phyloP scores from a whole-genome alignment of 139 green algal genomes.

The Chlorella sp. region DNA sequence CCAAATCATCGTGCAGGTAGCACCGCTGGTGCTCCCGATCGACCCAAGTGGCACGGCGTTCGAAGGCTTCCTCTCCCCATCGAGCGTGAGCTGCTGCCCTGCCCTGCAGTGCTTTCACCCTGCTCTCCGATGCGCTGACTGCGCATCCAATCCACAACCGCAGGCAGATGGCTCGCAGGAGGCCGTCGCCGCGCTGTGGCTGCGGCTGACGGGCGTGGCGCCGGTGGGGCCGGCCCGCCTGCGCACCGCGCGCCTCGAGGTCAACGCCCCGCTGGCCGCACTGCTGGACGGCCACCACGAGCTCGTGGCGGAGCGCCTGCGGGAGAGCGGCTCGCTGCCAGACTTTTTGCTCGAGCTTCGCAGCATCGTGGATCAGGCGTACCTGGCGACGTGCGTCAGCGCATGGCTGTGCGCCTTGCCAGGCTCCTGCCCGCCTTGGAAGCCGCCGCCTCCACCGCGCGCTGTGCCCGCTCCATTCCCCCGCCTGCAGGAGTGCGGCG shows the following conservation, averaged over 20 bases:
- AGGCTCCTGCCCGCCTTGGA: too few relatives aligned
- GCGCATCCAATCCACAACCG: background rate
- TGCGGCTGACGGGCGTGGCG: constrained; percentile 15
- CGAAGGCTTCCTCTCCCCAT: constrained; percentile 16
- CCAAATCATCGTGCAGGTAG: constrained; percentile 5
- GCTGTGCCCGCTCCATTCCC: too few relatives aligned
- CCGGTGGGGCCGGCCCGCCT: background rate
- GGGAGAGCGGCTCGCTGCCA: constrained; percentile 12
- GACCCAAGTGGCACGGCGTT: constrained; percentile 3
- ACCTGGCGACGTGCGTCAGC: too few relatives aligned
- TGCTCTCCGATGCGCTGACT: background rate
- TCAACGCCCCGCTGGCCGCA: background rate
- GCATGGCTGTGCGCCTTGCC: too few relatives aligned
- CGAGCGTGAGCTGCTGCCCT: background rate
- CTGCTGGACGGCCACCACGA: constrained; percentile 4
- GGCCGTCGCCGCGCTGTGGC: constrained; percentile 3
- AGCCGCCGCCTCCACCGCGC: too few relatives aligned
- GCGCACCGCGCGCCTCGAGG: constrained; percentile 13
- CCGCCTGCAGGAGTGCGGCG: too few relatives aligned
- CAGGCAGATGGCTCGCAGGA: background rate
- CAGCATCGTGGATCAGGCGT: constrained; percentile 25
- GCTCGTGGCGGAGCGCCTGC: constrained; percentile 16
- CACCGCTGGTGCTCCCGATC: constrained; percentile 8
- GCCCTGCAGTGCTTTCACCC: background rate
- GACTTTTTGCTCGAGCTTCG: constrained; percentile 32